Percentiles rank a stretch among this genome's conserved stretches.
These are phyloP conservation scores for Megacollybia marginata DNA, from an alignment of 768 basidiomycete genomes.

Conservation along the genomic window DNA sequence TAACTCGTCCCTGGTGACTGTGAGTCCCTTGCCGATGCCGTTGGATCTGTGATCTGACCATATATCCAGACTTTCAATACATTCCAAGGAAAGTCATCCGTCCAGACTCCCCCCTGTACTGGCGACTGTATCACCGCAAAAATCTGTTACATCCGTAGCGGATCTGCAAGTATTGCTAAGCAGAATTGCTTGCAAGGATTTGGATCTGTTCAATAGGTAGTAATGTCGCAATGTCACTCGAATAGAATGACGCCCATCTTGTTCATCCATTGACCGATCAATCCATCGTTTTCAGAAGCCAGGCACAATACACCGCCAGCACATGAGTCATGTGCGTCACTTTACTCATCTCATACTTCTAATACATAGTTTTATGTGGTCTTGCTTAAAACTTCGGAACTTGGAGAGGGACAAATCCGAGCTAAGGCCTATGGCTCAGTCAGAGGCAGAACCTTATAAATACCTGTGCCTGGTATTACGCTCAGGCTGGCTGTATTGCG, in stretches of 20 bases:
- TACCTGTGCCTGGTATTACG: no score
- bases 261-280: no score
- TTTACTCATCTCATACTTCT: no score
- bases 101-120: conserved; percentile 46
- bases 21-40: conserved; percentile 19
- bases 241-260: background rate
- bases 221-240: background rate
- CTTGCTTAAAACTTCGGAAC: no score
- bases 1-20: conserved; percentile 51
- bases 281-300: no score
- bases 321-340: no score
- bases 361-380: no score
- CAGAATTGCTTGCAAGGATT: conserved; percentile 57
- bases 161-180: conserved; percentile 51
- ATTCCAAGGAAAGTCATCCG: conserved; percentile 65
- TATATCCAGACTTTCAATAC: conserved; percentile 50
- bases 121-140: conserved; percentile 57
- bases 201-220: conserved; percentile 48
- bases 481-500: no score
- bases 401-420: no score
- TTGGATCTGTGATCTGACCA: background rate
- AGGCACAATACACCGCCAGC: no score
- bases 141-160: conserved; percentile 74
- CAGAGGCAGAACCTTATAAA: no score
- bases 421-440: no score